Conservation (phyloP, 257 asterid species). For the Coffea canephora region DNA sequence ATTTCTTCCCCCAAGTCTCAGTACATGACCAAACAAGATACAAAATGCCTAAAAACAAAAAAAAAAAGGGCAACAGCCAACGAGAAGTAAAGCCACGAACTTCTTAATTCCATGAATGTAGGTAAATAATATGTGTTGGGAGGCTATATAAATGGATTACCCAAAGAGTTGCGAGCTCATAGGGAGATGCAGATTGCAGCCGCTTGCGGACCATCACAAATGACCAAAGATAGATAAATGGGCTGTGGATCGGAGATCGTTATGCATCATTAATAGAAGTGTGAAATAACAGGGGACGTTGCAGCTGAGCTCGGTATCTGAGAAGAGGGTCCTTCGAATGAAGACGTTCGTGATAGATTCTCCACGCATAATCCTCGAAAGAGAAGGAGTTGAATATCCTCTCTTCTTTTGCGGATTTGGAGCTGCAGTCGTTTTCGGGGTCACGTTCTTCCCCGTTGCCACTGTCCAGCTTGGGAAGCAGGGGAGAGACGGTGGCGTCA, state of each 20-base stretch:
- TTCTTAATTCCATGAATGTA: neutral
- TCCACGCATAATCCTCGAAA: slow-evolving; percentile 77
- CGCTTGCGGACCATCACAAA: neutral
- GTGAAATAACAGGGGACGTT: neutral
- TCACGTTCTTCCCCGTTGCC: neutral
- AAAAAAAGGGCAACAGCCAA: neutral
- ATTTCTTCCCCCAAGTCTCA: too few species aligned
- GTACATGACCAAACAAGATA: too few species aligned
- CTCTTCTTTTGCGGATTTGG: slow-evolving; percentile 8
- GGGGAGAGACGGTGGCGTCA: slow-evolving; percentile 47
- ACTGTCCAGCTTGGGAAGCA: slow-evolving; percentile 18
- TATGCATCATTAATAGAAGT: too few species aligned
- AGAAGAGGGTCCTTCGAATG: slow-evolving; percentile 54
- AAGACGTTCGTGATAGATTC: slow-evolving; percentile 59
- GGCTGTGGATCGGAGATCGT: too few species aligned
- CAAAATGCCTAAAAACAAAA: too few species aligned
- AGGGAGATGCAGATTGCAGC: neutral
- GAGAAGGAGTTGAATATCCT: slow-evolving; percentile 44
- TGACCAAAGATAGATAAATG: too few species aligned
- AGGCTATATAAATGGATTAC: neutral
- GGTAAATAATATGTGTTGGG: neutral
- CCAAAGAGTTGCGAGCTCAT: too few species aligned
- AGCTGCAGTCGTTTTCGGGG: slow-evolving; percentile 6
- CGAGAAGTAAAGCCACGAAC: neutral
- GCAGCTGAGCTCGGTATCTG: slow-evolving; percentile 36